These are phyloP conservation scores for Amanita phalloides DNA, from an alignment of 768 basidiomycete species.

Conservation along the genomic window DNA sequence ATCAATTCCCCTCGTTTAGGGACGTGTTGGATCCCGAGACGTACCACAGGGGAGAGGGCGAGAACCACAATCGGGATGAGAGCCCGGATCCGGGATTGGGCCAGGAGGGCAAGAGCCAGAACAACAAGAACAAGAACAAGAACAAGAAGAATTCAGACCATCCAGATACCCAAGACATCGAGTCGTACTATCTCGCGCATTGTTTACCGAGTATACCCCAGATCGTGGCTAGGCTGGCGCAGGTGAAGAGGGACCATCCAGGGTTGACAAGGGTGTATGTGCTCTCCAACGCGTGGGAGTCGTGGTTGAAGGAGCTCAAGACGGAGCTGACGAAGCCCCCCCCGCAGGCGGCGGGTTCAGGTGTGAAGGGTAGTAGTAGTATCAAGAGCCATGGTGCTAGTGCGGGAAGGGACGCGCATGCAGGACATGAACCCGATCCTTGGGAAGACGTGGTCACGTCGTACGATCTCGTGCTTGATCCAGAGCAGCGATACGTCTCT, in stretches of 20 bases:
- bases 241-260: conserved; percentile 18
- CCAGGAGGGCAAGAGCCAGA: too few relatives aligned
- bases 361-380: conserved; percentile 22
- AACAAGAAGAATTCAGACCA: not conserved
- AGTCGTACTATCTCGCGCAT: conserved; percentile 14
- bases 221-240: conserved; percentile 22
- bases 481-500: conserved; percentile 34
- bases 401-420: conserved; percentile 17
- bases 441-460: conserved; percentile 39
- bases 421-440: conserved; percentile 18
- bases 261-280: conserved; percentile 16
- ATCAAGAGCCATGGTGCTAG: conserved; percentile 19
- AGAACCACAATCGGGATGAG: too few relatives aligned
- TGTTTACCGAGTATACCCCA: conserved; percentile 28
- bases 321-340: not conserved
- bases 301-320: not conserved
- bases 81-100: too few relatives aligned
- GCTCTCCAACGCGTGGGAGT: conserved; percentile 4
- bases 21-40: conserved; percentile 28
- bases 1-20: conserved; percentile 26
- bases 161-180: not conserved
- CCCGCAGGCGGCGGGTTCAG: conserved; percentile 13
- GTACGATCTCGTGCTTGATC: conserved; percentile 22
- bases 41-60: too few relatives aligned
- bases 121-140: not conserved